Evolutionary conservation across 306 rosid genomes (phyloP), one percentile per base, ranked within the genome.

Genomic region (Cyclanthera cordifolia): DNA sequence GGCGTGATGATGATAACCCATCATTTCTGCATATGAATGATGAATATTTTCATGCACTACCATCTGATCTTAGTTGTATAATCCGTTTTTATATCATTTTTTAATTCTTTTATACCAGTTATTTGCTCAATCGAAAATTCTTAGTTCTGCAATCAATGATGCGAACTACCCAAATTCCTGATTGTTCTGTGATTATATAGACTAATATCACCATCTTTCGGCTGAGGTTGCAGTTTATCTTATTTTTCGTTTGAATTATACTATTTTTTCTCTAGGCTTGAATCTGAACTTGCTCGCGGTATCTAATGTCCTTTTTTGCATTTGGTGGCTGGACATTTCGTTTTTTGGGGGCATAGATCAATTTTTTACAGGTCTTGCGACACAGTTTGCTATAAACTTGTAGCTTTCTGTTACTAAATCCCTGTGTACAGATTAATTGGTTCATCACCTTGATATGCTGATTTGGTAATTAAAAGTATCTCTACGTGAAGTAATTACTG

Each of bases 11-110:
- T 81, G 19, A 32, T 23, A 71, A 75, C 69, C 94, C 94, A 87
- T 79, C 72, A 9, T 43, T 75, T 75, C 94, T 87, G 94, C 53
- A 73, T 5, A 65, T 34, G 74, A 74, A 74, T 87, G 90, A 87
- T 87, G 94, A 82, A 64, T 73, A 68, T 5, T 8, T 60, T 82
- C 90, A 87, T 87, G 94, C 94, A 87, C 90, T 87, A 87, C 94
- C 94, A 87, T 84, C 94, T 84, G 94, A 87, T 85, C 94, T 82
- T 71, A 56, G 70, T 67, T 67, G 76, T 66, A 64, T 61, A 21
- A 47, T 19, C 2, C 1, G 8, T 10, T 37, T 0, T 37, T 58
- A 4, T 5, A 2, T 1, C 1, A 0, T 2, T 2, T 41, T 54
- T 3, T 0, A 8, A 3, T 41, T 2, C 51, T 32, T 17, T 0